Conservation (phyloP, 257 asterid species). For the Buddleja alternifolia region DNA sequence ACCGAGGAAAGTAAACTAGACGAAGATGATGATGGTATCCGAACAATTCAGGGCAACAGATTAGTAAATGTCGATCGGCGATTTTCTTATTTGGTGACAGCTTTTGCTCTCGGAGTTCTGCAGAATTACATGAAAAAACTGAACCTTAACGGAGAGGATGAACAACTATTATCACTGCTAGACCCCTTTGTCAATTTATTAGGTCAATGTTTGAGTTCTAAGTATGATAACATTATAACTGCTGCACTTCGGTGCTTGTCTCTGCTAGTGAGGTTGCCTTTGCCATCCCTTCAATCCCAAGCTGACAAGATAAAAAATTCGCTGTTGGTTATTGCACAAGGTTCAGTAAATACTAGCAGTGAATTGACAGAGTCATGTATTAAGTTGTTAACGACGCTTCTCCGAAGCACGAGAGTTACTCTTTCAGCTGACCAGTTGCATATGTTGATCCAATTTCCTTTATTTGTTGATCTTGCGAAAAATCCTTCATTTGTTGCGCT, state of each 20-base stretch:
- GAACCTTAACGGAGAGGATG: slow-evolving; percentile 57
- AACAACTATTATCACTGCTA: slow-evolving; percentile 53
- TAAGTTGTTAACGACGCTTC: slow-evolving; percentile 70
- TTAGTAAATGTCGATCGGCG: slow-evolving; percentile 57
- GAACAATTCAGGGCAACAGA: slow-evolving; percentile 36
- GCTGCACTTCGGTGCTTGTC: slow-evolving; percentile 75
- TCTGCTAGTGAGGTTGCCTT: slow-evolving; percentile 66
- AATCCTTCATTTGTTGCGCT: slow-evolving; percentile 80
- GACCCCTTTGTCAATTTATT: slow-evolving; percentile 76
- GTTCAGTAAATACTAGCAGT: slow-evolving; percentile 54
- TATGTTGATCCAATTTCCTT: slow-evolving; percentile 79
- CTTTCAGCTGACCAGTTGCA: slow-evolving; percentile 80
- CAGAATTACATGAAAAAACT: slow-evolving; percentile 65
- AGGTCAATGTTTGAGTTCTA: slow-evolving; percentile 74
- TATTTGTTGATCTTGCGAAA: slow-evolving; percentile 82
- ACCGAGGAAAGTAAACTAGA: slow-evolving; percentile 28
- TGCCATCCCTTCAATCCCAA: slow-evolving; percentile 72
- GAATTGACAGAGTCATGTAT: slow-evolving; percentile 81
- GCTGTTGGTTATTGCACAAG: slow-evolving; percentile 76
- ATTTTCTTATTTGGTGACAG: slow-evolving; percentile 70
- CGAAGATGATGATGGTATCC: slow-evolving; percentile 38
- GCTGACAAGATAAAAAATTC: slow-evolving; percentile 78
- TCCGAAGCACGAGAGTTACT: slow-evolving; percentile 65
- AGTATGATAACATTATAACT: slow-evolving; percentile 68
- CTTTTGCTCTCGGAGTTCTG: slow-evolving; percentile 78